Evolutionary conservation across 306 rosid species (phyloP).

Genomic region (barrel medic (Medicago truncatula)): MtrunA17r5.0-ANR NC_053045.1:50434001-50434500

Average conservation of each 20-base stretch:
- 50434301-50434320: conserved; percentile 47
- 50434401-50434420: conserved; percentile 99
- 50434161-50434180: conserved; percentile 17
- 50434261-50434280: conserved; percentile 3
- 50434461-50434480: conserved; percentile 18
- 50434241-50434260: conserved; percentile 3
- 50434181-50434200: conserved; percentile 25
- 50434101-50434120: too few species aligned
- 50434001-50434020: too few species aligned
- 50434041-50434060: too few species aligned
- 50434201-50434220: conserved; percentile 19
- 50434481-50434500: conserved; percentile 22
- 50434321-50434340: conserved; percentile 99
- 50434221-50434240: conserved; percentile 33
- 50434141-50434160: conserved; percentile 15
- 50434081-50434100: too few species aligned
- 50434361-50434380: conserved; percentile 99
- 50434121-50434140: too few species aligned
- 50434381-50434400: conserved; percentile 96
- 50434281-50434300: conserved; percentile 28
- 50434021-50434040: too few species aligned
- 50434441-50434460: conserved; percentile 12
- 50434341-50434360: conserved; percentile 95
- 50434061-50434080: too few species aligned
- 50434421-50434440: conserved; percentile 61